Conservation (phyloP, 2,329 filamentous ascomycete species). For the Elsinoe perseae region DNA sequence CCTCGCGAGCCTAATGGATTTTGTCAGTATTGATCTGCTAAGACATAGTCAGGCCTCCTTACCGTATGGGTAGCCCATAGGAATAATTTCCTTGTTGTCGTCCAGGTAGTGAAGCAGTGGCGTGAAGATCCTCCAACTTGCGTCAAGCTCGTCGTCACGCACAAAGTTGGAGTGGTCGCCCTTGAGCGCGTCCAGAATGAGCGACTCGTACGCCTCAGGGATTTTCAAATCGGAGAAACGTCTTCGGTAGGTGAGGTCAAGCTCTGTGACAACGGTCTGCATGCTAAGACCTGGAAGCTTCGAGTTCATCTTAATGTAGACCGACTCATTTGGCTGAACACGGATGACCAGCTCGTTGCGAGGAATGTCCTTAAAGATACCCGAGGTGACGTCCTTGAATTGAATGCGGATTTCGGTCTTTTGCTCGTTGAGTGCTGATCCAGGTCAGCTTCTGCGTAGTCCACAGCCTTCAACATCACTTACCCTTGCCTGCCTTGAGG, state of each 20-base stretch:
- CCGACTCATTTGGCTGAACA: slow-evolving; percentile 97
- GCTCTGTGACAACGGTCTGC: slow-evolving; percentile 98
- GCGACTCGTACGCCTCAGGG: slow-evolving; percentile 94
- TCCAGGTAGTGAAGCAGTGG: slow-evolving; percentile 96
- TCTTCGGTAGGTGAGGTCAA: slow-evolving; percentile 94
- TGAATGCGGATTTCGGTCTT: slow-evolving; percentile 99
- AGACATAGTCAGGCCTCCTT: slow-evolving; percentile 32
- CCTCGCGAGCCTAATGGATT: slow-evolving; percentile 73
- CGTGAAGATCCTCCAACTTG: slow-evolving; percentile 97
- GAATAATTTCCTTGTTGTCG: slow-evolving; percentile 98
- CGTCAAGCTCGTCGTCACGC: slow-evolving; percentile 90
- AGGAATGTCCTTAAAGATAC: slow-evolving; percentile 99
- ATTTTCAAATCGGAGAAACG: slow-evolving; percentile 99
- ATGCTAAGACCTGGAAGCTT: slow-evolving; percentile 97
- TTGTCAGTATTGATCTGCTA: neutral
- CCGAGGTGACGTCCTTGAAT: slow-evolving; percentile 98
- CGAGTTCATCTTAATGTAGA: slow-evolving; percentile 99
- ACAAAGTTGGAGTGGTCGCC: slow-evolving; percentile 99
- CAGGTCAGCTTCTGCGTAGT: slow-evolving; percentile 15
- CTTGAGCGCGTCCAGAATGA: slow-evolving; percentile 96
- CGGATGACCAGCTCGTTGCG: slow-evolving; percentile 98
- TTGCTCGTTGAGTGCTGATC: slow-evolving; percentile 85
- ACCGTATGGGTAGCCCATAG: slow-evolving; percentile 99
- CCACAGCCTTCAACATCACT: neutral
- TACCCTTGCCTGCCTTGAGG: slow-evolving; percentile 89